A percentile compares a stretch with the other conserved stretches of the same genome.
Conservation (phyloP, 208 protist species). For the Plasmodiophora brassicae region DNA sequence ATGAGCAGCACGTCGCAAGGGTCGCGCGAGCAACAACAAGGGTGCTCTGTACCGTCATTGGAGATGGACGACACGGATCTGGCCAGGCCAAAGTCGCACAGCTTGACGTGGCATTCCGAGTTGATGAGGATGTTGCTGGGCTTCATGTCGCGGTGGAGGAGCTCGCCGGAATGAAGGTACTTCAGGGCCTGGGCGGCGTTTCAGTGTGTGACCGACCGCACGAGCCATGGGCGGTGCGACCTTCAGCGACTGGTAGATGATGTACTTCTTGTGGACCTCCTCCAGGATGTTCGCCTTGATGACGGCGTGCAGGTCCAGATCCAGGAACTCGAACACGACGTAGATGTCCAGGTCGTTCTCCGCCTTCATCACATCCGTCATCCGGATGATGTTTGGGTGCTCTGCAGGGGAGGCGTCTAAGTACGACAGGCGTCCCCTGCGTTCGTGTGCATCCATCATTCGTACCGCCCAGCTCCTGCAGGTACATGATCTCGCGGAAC, state of each 20-base stretch:
- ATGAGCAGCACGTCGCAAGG: not conserved
- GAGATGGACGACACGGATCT: constrained; percentile 26
- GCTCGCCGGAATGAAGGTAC: constrained; percentile 53
- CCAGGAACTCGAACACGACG: constrained; percentile 70
- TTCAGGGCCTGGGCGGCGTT: constrained; percentile 49
- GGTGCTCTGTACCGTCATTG: not conserved
- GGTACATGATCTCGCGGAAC: constrained; percentile 70
- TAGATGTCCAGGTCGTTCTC: constrained; percentile 72
- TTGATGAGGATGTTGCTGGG: constrained; percentile 92
- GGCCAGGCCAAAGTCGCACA: constrained; percentile 91
- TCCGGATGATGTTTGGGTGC: constrained; percentile 65
- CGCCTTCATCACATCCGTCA: constrained; percentile 68
- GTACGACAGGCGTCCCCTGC: not conserved
- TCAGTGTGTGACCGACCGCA: constrained; percentile 54
- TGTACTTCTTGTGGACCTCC: constrained; percentile 64
- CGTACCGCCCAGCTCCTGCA: constrained; percentile 51
- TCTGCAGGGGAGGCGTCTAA: not conserved
- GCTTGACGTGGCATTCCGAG: constrained; percentile 83
- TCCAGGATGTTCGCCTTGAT: constrained; percentile 70
- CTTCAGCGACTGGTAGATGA: constrained; percentile 67
- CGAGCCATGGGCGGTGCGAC: not conserved
- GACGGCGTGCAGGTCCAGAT: constrained; percentile 69
- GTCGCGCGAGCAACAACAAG: not conserved
- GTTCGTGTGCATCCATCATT: not conserved
- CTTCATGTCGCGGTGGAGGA: constrained; percentile 89